Base-by-base conservation (phyloP, 202 grass and related monocot genomes). In the Schoenoplectus tabernaemontani region DNA sequence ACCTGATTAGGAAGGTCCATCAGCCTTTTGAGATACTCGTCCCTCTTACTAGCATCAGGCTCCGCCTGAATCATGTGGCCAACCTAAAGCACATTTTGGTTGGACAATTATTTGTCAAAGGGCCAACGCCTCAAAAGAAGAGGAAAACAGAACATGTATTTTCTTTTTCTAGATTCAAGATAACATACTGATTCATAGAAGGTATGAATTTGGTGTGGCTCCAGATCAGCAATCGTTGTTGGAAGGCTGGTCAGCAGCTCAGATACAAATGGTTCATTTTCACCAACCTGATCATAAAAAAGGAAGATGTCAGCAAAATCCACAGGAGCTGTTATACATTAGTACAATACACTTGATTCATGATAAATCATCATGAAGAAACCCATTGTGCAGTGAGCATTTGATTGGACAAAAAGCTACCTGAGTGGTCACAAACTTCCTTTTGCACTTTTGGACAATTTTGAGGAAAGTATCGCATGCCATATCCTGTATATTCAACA, bases 1-100 rank as follows among this genome's bases (percentile, higher is more conserved):
- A 99, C 96, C 90, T 91, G 92, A 84, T 99, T 99, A 34, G 96
- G 96, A 80, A 99, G 96, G 85, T 91, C 91, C 96, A 99, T 99
- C 84, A 99, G 82, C 82, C 92, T 93, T 85, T 92, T 99, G 53
- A 99, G 87, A 91, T 99, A 99, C 60, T 99, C 96, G 23, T 99
- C 96, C 82, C 96, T 96, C 85, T 93, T 99, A 81, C 65, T 63
- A 82, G 85, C 69, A 88, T 96, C 92, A 84, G 92, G 87, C 83
- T 99, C 96, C 26, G 96, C 96, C 86, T 99, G 92, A 91, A 99
- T 99, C 96, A 99, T 99, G 50, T 99, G 79, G 70, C 96, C 96
- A 13, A 99, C 96, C 96, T 99, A 78, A 82, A 12, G 75, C 23
- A 91, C 43, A 73, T 73, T 16, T 81, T 67, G 7, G 44, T 42